phyloP scores from a whole-genome alignment of 176 grass and related monocot species.

The Carex myosuroides region DNA sequence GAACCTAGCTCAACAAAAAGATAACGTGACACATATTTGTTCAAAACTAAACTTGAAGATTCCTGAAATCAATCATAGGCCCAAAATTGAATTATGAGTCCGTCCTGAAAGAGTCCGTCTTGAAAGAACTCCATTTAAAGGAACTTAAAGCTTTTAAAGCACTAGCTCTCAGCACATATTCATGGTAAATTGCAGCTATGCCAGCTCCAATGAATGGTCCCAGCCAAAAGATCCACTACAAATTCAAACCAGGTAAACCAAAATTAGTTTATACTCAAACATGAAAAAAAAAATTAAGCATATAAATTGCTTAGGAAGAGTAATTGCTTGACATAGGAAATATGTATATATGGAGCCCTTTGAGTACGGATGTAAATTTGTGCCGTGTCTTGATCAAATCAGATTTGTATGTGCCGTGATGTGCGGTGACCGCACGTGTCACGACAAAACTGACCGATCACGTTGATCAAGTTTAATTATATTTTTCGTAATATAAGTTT shows the following conservation, averaged over 20 bases:
- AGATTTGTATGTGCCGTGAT: too few relatives aligned
- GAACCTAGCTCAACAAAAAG: background rate
- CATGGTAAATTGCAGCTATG: constrained; percentile 35
- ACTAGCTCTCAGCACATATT: constrained; percentile 31
- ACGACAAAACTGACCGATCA: too few relatives aligned
- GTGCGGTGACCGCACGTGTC: too few relatives aligned
- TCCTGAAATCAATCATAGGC: background rate
- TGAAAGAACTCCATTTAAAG: constrained; percentile 27
- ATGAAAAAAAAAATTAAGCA: background rate
- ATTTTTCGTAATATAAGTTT: too few relatives aligned
- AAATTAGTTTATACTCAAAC: background rate
- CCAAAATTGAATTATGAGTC: constrained; percentile 8
- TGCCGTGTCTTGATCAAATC: too few relatives aligned
- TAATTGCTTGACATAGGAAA: background rate
- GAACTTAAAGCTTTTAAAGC: constrained; percentile 25
- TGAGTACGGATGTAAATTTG: too few relatives aligned
- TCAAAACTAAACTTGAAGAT: background rate
- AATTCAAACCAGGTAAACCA: background rate
- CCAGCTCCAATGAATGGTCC: constrained; percentile 38
- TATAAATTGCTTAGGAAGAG: background rate
- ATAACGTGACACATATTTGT: background rate
- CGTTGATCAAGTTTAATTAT: too few relatives aligned
- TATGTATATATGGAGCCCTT: background rate
- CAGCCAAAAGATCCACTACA: constrained; percentile 51
- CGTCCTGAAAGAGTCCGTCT: constrained; percentile 1